Evolutionary conservation across 2,329 filamentous ascomycete genomes (phyloP).

Genomic region (Calonectria pauciramosa): DNA sequence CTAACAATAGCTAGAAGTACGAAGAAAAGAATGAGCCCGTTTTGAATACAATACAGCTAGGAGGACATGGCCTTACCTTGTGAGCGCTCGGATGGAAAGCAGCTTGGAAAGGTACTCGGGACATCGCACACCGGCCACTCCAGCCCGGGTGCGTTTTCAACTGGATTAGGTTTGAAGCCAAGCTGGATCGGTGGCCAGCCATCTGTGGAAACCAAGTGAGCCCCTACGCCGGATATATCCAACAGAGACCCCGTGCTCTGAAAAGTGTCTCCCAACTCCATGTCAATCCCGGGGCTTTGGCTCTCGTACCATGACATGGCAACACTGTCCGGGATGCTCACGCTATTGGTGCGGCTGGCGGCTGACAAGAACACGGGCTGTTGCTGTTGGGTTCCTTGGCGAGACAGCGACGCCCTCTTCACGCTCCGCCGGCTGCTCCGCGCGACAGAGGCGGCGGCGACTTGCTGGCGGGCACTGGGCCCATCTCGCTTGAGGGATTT

Average conservation of each 20-base stretch:
- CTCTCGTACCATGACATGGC: background rate
- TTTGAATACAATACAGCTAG: no score
- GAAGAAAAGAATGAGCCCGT: background rate
- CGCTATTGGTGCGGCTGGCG: background rate
- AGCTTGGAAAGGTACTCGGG: background rate
- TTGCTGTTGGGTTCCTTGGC: background rate
- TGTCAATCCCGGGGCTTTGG: background rate
- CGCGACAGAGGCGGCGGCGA: background rate
- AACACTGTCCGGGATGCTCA: background rate
- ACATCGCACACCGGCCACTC: background rate
- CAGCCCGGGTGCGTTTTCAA: background rate
- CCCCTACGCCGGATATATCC: background rate
- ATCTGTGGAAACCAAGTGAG: background rate
- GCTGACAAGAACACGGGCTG: background rate
- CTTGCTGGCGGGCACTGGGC: background rate
- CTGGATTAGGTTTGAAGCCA: no score
- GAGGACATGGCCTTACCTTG: background rate
- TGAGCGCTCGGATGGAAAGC: background rate
- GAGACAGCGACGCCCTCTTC: background rate
- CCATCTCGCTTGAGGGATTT: background rate
- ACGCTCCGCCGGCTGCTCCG: background rate
- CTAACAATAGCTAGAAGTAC: background rate
- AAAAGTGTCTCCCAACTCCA: background rate
- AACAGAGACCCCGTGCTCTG: background rate
- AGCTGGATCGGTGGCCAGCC: background rate